Evolutionary conservation across 768 basidiomycete genomes (phyloP), one percentile per base, ranked within the genome.

Genomic region (Rhodosporidiobolus odoratus): DNA sequence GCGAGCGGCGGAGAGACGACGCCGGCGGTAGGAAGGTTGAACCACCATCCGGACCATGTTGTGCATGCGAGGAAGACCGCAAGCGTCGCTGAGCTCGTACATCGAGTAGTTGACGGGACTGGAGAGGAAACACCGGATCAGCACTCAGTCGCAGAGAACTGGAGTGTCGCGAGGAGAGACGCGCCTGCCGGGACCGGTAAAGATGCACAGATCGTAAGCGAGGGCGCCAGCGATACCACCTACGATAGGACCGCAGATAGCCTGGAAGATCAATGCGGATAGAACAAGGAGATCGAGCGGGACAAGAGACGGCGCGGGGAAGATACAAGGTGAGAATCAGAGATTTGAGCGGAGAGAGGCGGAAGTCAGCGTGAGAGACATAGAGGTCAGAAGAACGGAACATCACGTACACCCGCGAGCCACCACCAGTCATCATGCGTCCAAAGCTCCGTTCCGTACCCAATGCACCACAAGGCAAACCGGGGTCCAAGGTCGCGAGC

Each of bases 401-500:
- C 4, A 41, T 0, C 2, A 47, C 72, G 30, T 37, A 68, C 72
- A 12, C 72, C 72, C 21, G 58, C 32, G 25, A 73, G 37, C 72
- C 72, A 73, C 72, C 72, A 73, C 48, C 57, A 62, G 23, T 38
- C 25, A 17, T 73, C 57, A 52, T 69, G 67, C 1, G 56, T 53
- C 72, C 72, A 73, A 9, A 73, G 60, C n/a, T 63, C 23, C 0
- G 40, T 69, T 4, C 72, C 68, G 52, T 73, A 73, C 0, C 72
- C 72, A 37, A 73, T 13, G 2, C 34, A 57, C 68, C 67, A 69
- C 10, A 73, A 40, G 8, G 72, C 72, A 27, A 73, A 43, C 0
- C 72, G 54, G 27, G 72, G 72, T 1, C 72, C 72, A 32, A 73
- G 25, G 34, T 73, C 67, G 4, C 72, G 59, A 3, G 72, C 72